Evolutionary conservation across 2,329 filamentous ascomycete species (phyloP), one percentile per base, ranked within the genome.

Genomic region (Diaporthe sp.): DNA sequence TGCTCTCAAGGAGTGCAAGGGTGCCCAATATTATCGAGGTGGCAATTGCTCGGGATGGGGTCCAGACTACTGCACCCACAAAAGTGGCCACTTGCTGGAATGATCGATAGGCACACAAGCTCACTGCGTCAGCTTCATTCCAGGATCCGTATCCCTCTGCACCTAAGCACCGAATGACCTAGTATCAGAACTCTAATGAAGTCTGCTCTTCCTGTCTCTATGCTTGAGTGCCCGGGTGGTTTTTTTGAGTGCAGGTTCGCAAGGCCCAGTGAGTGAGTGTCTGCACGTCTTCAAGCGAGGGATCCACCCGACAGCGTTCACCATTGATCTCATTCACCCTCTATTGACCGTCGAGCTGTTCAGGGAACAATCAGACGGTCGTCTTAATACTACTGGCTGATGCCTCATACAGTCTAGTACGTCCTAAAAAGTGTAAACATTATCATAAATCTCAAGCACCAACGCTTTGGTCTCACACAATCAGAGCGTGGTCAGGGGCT

Each of bases 401-500:
- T 42, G 44, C 15, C 9, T 31, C 25, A 7, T 3, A 4, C 8
- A 46, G 17, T 34, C 28, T 49, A n/a, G n/a, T n/a, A 34, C 17
- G 28, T 46, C 6, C 4, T 46, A n/a, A 2, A n/a, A 15, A 22
- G 1, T 8, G 1, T 34, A 22, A 25, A 12, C 15, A n/a, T 65
- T 15, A 19, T n/a, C 19, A 17, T n/a, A 3, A 22, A 4, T 12
- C 22, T 3, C 46, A 68, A 39, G 13, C 28, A 51, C 31, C 31
- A 39, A 8, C 10, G 2, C 1, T 51, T 22, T 34, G 28, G 13
- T 15, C 25, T 84, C 79, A 86, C 31, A 85, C 84, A 71, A 88
- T 86, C 68, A 88, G 76, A 75, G 86, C 87, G 72, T 87, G 86
- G 77, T 87, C 80, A 8, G 84, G 79, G 1, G 84, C 80, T 37